Percentiles rank a stretch among this genome's conserved stretches.
Conservation (phyloP, 768 basidiomycete genomes). For the Lactifluus pinguis region DNA sequence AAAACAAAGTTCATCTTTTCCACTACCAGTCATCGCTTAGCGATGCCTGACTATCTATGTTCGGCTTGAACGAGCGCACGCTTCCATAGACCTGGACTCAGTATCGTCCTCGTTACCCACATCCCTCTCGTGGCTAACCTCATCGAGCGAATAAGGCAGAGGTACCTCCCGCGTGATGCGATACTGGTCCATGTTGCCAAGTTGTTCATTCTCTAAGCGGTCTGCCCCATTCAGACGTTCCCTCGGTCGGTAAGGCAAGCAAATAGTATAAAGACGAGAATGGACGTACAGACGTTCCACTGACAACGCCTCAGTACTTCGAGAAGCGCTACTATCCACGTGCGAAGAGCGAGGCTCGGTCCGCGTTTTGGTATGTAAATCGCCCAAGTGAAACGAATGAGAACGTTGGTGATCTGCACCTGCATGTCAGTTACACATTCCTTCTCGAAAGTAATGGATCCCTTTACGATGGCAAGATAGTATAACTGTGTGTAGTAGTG, state of each 20-base stretch:
- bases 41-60: not conserved
- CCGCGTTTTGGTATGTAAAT: constrained; percentile 55
- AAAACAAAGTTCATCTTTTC: not conserved
- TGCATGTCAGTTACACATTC: not conserved
- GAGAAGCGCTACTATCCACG: constrained; percentile 58
- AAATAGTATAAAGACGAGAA: not conserved
- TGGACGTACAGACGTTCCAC: constrained; percentile 82
- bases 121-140: constrained; percentile 34
- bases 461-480: constrained; percentile 63
- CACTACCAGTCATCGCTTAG: not conserved
- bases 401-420: constrained; percentile 53
- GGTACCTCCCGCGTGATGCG: constrained; percentile 81
- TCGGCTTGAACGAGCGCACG: not conserved
- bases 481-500: constrained; percentile 42
- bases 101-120: constrained; percentile 30
- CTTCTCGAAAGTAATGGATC: constrained; percentile 10
- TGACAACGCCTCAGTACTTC: constrained; percentile 77
- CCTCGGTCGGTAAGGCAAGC: not conserved
- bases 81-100: not conserved
- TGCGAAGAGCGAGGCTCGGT: constrained; percentile 42
- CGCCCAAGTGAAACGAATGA: constrained; percentile 78
- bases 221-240: constrained; percentile 29
- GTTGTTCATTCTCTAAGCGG: constrained; percentile 84
- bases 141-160: constrained; percentile 62
- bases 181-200: constrained; percentile 90